Percentiles rank a stretch among this genome's conserved stretches.
Evolutionary conservation across 495 filamentous ascomycete species (phyloP).

Genomic region (Neurospora tetraspora): DNA sequence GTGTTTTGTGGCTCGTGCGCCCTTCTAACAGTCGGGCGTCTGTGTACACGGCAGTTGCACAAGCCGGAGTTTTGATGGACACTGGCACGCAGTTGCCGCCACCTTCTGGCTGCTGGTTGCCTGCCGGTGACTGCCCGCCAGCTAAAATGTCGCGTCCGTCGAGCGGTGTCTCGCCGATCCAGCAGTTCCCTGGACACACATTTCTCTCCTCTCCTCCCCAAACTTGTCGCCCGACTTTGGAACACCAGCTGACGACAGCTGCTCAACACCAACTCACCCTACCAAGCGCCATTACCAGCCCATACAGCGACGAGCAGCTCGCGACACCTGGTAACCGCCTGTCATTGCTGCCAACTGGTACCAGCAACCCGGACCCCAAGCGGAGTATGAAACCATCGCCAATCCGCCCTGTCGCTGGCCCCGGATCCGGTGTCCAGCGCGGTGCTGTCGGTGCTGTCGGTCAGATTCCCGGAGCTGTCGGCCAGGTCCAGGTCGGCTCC

Average conservation of each 20-base stretch:
- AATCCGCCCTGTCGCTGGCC: conserved; percentile 7
- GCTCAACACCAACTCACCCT: conserved; percentile 13
- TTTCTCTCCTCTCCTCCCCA: not conserved
- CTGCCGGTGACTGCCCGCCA: not conserved
- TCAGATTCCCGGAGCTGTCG: not conserved
- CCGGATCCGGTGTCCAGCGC: not conserved
- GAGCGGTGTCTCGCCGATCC: not conserved
- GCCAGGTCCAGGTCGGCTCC: not conserved
- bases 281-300: conserved; percentile 2
- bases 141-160: not conserved
- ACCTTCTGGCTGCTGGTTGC: not conserved
- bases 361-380: not conserved
- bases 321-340: not conserved
- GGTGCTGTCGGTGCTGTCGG: not conserved
- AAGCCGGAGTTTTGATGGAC: not conserved
- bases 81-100: not conserved
- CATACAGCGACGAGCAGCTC: conserved; percentile 1
- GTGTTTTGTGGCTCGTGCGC: not conserved
- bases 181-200: not conserved
- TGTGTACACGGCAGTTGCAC: not conserved
- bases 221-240: not conserved
- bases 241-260: conserved; percentile 27
- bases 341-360: not conserved
- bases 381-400: conserved; percentile 19
- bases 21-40: not conserved